A percentile compares a stretch with the other conserved stretches of the same genome.
Conservation (phyloP, 257 asterid genomes). For the Salvia miltiorrhiza region DNA sequence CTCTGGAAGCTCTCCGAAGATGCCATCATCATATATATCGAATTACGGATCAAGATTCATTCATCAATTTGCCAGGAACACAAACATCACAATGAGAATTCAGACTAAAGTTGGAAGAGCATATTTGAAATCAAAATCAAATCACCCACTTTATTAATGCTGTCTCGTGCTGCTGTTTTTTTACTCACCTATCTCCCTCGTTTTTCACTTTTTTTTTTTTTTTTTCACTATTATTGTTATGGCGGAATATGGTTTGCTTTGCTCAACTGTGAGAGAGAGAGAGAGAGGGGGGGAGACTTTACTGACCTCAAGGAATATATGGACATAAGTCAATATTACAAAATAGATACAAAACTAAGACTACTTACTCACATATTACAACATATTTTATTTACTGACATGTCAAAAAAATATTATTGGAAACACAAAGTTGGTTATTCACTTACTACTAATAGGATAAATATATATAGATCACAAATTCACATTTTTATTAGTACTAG, state of each 20-base stretch:
- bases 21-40: too few relatives aligned
- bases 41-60: too few relatives aligned
- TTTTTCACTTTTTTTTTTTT: background rate
- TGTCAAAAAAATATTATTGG: too few relatives aligned
- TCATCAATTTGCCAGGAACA: too few relatives aligned
- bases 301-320: background rate
- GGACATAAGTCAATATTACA: background rate
- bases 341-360: background rate
- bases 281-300: background rate
- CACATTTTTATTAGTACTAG: too few relatives aligned
- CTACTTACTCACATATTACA: too few relatives aligned
- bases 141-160: constrained; percentile 32
- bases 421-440: too few relatives aligned
- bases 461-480: too few relatives aligned
- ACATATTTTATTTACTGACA: too few relatives aligned
- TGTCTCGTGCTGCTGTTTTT: background rate
- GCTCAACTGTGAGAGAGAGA: background rate
- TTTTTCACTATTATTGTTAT: background rate
- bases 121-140: constrained; percentile 15
- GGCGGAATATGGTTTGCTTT: background rate
- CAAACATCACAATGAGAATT: too few relatives aligned
- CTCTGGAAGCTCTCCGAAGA: constrained; percentile 35
- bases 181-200: constrained; percentile 2
- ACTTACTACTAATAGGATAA: too few relatives aligned
- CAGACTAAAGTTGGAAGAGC: constrained; percentile 17